A percentile compares a stretch with the other conserved stretches of the same genome.
These are phyloP conservation scores for Hypomyces perniciosus DNA, from an alignment of 2,329 filamentous ascomycete species.

Conservation along the genomic window DNA sequence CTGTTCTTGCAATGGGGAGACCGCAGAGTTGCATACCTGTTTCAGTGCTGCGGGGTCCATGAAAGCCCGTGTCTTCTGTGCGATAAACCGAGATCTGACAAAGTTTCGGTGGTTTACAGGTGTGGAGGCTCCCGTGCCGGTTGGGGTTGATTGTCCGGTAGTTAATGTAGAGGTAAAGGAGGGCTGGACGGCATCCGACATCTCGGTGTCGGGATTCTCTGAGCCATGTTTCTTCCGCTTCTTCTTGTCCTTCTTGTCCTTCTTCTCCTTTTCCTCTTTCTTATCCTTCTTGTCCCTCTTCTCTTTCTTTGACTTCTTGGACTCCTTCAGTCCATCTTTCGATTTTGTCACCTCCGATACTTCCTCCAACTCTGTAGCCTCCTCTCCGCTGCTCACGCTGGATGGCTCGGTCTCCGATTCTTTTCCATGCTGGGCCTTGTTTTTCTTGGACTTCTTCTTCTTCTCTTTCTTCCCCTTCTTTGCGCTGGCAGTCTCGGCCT, in stretches of 20 bases:
- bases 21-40: constrained; percentile 53
- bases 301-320: constrained; percentile 34
- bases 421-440: constrained; percentile 1
- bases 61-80: constrained; percentile 78
- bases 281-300: constrained; percentile 39
- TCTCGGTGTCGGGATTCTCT: constrained; percentile 17
- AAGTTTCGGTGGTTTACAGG: constrained; percentile 58
- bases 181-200: neutral
- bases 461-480: constrained; percentile 22
- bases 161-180: constrained; percentile 23
- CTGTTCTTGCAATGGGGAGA: constrained; percentile 3
- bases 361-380: constrained; percentile 1
- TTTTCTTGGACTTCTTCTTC: constrained; percentile 23
- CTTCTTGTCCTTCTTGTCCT: constrained; percentile 39
- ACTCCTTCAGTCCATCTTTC: constrained; percentile 16
- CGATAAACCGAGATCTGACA: constrained; percentile 75
- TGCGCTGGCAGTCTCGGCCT: constrained; percentile 3
- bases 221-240: constrained; percentile 44
- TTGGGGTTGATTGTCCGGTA: constrained; percentile 33
- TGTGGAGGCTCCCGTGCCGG: constrained; percentile 39
- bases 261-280: constrained; percentile 35
- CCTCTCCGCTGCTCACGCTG: neutral
- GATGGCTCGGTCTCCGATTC: neutral
- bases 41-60: constrained; percentile 77
- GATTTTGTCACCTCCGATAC: constrained; percentile 21